Base-by-base conservation (phyloP, 148 eudicot species). In the Talinum fruticosum region DNA sequence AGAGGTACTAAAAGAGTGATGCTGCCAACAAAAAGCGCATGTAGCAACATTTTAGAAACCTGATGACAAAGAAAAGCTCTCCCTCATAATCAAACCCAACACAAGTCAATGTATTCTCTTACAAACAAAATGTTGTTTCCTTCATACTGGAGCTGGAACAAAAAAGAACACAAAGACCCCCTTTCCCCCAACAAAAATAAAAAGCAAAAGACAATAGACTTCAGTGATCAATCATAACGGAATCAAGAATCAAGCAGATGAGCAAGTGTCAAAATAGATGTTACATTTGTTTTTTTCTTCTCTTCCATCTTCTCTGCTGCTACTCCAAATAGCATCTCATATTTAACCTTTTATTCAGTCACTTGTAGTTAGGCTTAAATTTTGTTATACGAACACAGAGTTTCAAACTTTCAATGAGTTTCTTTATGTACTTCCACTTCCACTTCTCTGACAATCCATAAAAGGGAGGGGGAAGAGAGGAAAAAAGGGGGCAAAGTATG, bases 391-490 rank as follows among this genome's bases (percentile, higher is more conserved):
- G 5, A 5, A 41, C 10, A 10, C 10, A 10, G 5, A 4, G 45
- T 4, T 41, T 5, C 5, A 41, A 41, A 41, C 45, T 41, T 4
- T 41, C 45, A 41, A 41, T 10, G 5, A 41, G 6, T 10, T 41
- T 34, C 24, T 75, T 64, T 66, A 14, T 76, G 13, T 53, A 44
- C 30, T 64, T 57, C 62, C 77, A 75, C 54, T 62, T 75, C n/a
- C 16, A n/a, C 13, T 35, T 32, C 53, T 36, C 36, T 57, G 69
- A 62, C 57, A 75, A 64, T 18, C 57, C 57, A 51, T 51, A 51
- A 51, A 51, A 23, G 57, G n/a, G 57, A 16, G 19, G 8, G 32
- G 35, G 32, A 6, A n/a, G 15, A 32, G 6, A 26, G 38, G 8
- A 7, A 18, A 69, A 26, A 10, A 32, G 5, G 26, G 36, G 36